Conservation (phyloP, 371 early-diverging fungal species). For the Apophysomyces trapeziformis region DNA sequence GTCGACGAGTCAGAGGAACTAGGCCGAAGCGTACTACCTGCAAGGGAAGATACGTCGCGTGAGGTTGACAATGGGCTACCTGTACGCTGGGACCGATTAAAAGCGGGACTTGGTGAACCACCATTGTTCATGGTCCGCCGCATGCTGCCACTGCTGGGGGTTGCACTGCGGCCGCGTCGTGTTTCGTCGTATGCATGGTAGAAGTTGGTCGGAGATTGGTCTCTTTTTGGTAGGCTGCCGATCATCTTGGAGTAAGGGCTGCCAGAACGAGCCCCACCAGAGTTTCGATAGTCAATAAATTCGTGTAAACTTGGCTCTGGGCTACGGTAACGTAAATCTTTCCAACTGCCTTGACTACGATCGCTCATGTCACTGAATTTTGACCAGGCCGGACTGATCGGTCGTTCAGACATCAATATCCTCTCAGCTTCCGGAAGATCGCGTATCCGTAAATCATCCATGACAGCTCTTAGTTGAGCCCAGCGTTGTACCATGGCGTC, state of each 20-base stretch:
- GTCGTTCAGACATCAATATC: conserved; percentile 22
- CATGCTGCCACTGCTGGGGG: conserved; percentile 25
- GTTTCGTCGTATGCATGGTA: conserved; percentile 15
- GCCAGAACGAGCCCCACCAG: conserved; percentile 6
- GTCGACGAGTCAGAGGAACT: conserved; percentile 27
- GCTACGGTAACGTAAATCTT: conserved; percentile 36
- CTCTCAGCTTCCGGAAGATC: conserved; percentile 48
- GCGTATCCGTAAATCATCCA: conserved; percentile 51
- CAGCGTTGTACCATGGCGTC: conserved; percentile 58
- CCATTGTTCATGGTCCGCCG: background rate
- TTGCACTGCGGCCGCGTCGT: conserved; percentile 26
- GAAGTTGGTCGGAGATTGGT: conserved; percentile 9
- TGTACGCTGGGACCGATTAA: conserved; percentile 19
- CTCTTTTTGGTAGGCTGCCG: conserved; percentile 9
- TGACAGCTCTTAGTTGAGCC: conserved; percentile 51
- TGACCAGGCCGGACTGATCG: conserved; percentile 18
- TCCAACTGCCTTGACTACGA: conserved; percentile 30
- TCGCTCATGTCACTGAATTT: conserved; percentile 17
- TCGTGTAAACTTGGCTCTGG: conserved; percentile 31
- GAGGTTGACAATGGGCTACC: conserved; percentile 26
- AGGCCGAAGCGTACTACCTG: conserved; percentile 15
- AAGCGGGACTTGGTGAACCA: conserved; percentile 12
- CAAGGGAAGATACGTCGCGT: conserved; percentile 3
- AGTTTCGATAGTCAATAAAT: background rate
- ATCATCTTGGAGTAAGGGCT: background rate